Evolutionary conservation across 2,329 filamentous ascomycete species (phyloP), one percentile per base, ranked within the genome.

Genomic region (Xylariaceae sp.): DNA sequence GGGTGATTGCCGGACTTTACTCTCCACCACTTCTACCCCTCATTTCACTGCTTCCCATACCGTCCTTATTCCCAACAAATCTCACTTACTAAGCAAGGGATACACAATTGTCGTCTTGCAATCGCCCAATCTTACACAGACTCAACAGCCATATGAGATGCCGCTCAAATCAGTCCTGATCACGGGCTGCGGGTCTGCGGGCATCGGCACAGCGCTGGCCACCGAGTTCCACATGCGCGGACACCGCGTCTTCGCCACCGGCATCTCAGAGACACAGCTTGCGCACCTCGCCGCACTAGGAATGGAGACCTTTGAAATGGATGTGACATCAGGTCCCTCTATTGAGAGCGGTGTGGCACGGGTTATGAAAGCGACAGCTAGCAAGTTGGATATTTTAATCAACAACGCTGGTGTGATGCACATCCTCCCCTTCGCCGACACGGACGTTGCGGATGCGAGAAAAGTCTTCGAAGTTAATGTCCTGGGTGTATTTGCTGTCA

Each of bases 241-340:
- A 33, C 69, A 71, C 57, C 63, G 65, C 6, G 70, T 71, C 21
- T 65, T 70, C 52, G 70, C 70, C 6, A 66, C 68, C n/a, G 69
- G 65, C 9, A 50, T 69, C 11, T 61, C 64, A 7, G 57, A 64
- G 8, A 11, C 54, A 2, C 53, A 65, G 1, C 64, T 69, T 21
- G 33, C 54, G 7, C 45, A 49, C 11, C 56, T 68, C 7, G 40
- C 17, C 12, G 57, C 52, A 7, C 52, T 65, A 12, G 65, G 65
- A 16, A 58, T 69, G 9, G 64, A 67, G 39, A 66, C 64, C 0
- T 28, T 65, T 1, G 55, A 61, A 23, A 39, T 70, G 17, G 67
- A 71, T 34, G 69, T 70, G 24, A 69, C 69, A 5, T 69, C 64
- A 0, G 23, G 33, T 1, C 16, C 19, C 1, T 69, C 68, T 1